A percentile compares a stretch with the other conserved stretches of the same genome.
Conservation (phyloP, 441 rosid genomes). For the Jatropha podagrica region DNA sequence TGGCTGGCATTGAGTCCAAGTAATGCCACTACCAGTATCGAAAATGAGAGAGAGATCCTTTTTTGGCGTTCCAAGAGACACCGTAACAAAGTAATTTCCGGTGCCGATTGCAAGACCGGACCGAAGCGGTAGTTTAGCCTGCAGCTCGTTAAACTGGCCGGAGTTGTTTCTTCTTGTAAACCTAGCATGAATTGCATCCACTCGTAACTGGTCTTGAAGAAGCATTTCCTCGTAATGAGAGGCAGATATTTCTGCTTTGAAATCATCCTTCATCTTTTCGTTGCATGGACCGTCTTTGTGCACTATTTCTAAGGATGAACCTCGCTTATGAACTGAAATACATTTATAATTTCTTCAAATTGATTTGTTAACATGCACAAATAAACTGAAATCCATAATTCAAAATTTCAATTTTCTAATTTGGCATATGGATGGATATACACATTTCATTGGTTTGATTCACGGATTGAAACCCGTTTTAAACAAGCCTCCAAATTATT, state of each 20-base stretch:
- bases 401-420: too few species aligned
- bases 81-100: constrained; percentile 37
- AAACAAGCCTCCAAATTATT: too few species aligned
- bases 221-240: not conserved
- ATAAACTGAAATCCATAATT: too few species aligned
- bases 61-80: constrained; percentile 64
- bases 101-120: not conserved
- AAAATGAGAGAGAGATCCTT: constrained; percentile 45
- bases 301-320: constrained; percentile 1
- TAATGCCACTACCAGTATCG: constrained; percentile 72
- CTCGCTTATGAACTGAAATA: not conserved
- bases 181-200: constrained; percentile 5
- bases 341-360: not conserved
- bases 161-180: not conserved
- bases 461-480: too few species aligned
- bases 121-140: not conserved
- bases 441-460: too few species aligned
- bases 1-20: constrained; percentile 81
- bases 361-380: not conserved
- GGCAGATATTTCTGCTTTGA: not conserved
- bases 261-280: not conserved
- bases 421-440: too few species aligned
- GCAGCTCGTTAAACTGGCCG: not conserved
- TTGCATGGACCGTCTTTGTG: constrained; percentile 17
- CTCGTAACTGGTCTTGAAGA: constrained; percentile 13